A percentile compares a stretch with the other conserved stretches of the same genome.
phyloP scores from a whole-genome alignment of 2,329 filamentous ascomycete genomes.

The Decorospora gaudefroyi region DNA sequence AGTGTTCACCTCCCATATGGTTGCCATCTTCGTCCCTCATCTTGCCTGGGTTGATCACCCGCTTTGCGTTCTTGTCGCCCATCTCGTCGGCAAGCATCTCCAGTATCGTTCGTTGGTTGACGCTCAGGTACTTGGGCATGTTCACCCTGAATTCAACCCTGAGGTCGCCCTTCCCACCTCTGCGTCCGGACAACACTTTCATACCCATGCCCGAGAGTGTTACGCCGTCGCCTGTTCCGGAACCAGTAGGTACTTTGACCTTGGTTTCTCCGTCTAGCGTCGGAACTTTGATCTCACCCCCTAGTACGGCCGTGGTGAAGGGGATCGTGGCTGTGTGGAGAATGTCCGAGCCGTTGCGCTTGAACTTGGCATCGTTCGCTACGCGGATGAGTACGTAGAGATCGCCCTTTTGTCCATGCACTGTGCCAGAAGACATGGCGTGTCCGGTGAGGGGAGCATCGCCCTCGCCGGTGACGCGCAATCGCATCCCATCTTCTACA shows the following conservation, averaged over 20 bases:
- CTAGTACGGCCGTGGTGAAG: conserved; percentile 87
- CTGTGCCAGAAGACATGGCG: conserved; percentile 62
- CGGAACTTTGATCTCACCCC: conserved; percentile 85
- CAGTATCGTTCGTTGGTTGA: conserved; percentile 88
- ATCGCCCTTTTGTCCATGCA: conserved; percentile 74
- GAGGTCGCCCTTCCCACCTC: conserved; percentile 76
- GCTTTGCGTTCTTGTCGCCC: conserved; percentile 86
- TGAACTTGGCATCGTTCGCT: conserved; percentile 87
- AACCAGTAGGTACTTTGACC: conserved; percentile 88
- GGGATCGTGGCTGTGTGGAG: conserved; percentile 90
- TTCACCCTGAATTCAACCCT: conserved; percentile 91
- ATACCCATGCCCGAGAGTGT: conserved; percentile 91
- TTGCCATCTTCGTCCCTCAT: conserved; percentile 43
- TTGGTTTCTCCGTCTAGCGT: conserved; percentile 90
- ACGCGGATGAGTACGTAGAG: conserved; percentile 91
- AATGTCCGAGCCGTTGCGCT: conserved; percentile 83
- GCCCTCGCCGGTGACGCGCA: conserved; percentile 83
- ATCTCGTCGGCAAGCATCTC: conserved; percentile 98
- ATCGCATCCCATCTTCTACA: conserved; percentile 93
- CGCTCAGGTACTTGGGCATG: conserved; percentile 92
- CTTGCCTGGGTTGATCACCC: conserved; percentile 80
- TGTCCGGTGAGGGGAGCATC: conserved; percentile 81
- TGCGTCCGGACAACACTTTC: conserved; percentile 69
- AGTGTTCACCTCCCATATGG: conserved; percentile 54
- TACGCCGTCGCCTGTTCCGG: conserved; percentile 88